Base-by-base conservation (phyloP, 2,329 filamentous ascomycete species). In the Hirsutella thompsonii region DNA sequence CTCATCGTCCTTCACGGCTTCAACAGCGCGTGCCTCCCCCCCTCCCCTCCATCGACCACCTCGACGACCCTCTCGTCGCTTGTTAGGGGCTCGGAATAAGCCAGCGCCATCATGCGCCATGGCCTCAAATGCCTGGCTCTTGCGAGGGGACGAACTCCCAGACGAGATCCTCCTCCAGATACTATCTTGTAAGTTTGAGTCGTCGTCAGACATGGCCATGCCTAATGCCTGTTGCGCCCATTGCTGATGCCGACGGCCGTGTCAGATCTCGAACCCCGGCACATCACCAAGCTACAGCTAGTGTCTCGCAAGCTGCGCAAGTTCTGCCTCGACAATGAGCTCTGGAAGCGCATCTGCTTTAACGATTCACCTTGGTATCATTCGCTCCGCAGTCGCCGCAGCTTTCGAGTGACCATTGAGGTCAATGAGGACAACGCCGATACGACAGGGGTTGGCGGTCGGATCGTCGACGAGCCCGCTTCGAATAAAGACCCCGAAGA, bases 291-390 rank as follows among this genome's bases (percentile, higher is more conserved):
- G 42, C 64, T 90, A 28, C 85, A 89, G 60, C 69, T 74, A 18
- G 76, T 86, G 11, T 90, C 78, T 20, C 76, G 69, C 47, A 70
- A 68, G 36, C 74, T 90, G 44, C 70, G 80, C 21, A 60, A 66
- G 23, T 66, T 92, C 34, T 81, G 76, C 32, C 79, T 86, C 42
- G 86, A 94, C 55, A 74, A 83, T 51, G 72, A 69, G 32, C 66
- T 90, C 29, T 95, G 89, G 89, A 81, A 82, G 46, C 63, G 70
- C 3, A 70, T 80, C 54, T 89, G 83, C 57, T 86, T 92, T 56
- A 69, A 79, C 29, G 67, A 78, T 43, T 90, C 85, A 14, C 57
- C 69, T 28, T 81, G 80, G 56, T 74, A 81, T 52, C 70, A 76
- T 26, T 63, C 68, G n/a, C 70, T 84, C 20, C 70, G 69, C 43